Evolutionary conservation across 1,284 basidiomycete genomes (phyloP).

Genomic region (Somion occarium): DNA sequence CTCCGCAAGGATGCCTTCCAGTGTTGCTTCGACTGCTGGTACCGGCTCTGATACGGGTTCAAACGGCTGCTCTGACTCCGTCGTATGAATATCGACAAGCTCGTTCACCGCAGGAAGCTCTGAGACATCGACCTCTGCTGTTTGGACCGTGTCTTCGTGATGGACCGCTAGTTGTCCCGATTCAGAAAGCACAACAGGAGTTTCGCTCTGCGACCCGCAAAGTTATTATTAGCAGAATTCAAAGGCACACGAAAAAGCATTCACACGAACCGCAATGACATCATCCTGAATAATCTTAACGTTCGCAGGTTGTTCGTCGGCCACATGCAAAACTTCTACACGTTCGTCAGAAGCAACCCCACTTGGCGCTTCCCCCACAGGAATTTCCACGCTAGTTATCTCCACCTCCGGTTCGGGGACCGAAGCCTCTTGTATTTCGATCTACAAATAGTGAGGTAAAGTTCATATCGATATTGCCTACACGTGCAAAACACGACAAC

Average conservation of each 20-base stretch:
- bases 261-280: not conserved
- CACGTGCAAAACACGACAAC: not conserved
- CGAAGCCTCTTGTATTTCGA: not conserved
- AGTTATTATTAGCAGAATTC: too few species aligned
- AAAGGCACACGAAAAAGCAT: too few species aligned
- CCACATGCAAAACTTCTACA: not conserved
- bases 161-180: not conserved
- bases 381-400: too few species aligned
- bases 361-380: slow-evolving; percentile 1
- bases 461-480: not conserved
- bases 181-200: too few species aligned
- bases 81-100: too few species aligned
- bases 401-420: not conserved
- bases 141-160: not conserved
- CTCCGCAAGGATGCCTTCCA: too few species aligned
- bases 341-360: slow-evolving; percentile 1
- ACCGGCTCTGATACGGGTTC: too few species aligned
- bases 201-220: too few species aligned
- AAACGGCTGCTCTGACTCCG: too few species aligned
- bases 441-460: not conserved
- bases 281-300: not conserved
- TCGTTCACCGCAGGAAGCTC: not conserved
- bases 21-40: too few species aligned
- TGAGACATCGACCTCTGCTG: not conserved
- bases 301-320: not conserved